Percentiles rank a stretch among this genome's conserved stretches.
phyloP scores from a whole-genome alignment of 371 early-diverging fungal species.

The Mortierella sp. region DNA sequence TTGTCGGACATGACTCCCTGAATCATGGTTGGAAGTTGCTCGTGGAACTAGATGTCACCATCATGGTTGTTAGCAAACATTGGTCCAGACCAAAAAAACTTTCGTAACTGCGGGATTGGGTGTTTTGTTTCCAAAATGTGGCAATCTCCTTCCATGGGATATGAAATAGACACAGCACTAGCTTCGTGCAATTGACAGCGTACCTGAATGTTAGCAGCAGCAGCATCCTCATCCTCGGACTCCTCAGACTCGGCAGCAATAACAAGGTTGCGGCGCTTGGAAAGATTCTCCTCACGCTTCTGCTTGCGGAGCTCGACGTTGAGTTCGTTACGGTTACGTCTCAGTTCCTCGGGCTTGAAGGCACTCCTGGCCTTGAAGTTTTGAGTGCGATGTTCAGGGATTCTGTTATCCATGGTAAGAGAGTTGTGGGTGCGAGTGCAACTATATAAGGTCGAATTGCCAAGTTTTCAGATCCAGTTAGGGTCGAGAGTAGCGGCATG shows the following conservation, averaged over 20 bases:
- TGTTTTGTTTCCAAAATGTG: too few relatives aligned
- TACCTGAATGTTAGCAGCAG: slow-evolving; percentile 63
- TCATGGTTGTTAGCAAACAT: background rate
- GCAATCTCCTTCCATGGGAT: too few relatives aligned
- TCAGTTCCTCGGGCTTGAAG: slow-evolving; percentile 91
- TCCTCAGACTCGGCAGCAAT: slow-evolving; percentile 70
- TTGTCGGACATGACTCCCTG: slow-evolving; percentile 77
- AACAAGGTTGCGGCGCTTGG: slow-evolving; percentile 92
- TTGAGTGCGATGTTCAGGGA: slow-evolving; percentile 71
- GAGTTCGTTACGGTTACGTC: slow-evolving; percentile 93
- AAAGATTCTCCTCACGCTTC: slow-evolving; percentile 94
- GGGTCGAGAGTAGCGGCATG: background rate
- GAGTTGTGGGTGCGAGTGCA: background rate
- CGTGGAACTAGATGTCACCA: slow-evolving; percentile 56
- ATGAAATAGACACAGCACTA: too few relatives aligned
- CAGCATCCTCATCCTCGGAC: slow-evolving; percentile 81
- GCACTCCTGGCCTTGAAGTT: slow-evolving; percentile 88
- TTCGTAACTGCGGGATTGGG: too few relatives aligned
- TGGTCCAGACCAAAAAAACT: too few relatives aligned
- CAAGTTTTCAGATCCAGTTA: background rate
- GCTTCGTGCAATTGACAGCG: background rate
- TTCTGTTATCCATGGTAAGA: slow-evolving; percentile 59
- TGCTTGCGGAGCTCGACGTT: slow-evolving; percentile 95
- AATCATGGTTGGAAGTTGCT: slow-evolving; percentile 81
- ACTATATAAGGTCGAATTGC: background rate